phyloP scores from a whole-genome alignment of 2,329 filamentous ascomycete species.

The Ceratocystis alfenasii region DNA sequence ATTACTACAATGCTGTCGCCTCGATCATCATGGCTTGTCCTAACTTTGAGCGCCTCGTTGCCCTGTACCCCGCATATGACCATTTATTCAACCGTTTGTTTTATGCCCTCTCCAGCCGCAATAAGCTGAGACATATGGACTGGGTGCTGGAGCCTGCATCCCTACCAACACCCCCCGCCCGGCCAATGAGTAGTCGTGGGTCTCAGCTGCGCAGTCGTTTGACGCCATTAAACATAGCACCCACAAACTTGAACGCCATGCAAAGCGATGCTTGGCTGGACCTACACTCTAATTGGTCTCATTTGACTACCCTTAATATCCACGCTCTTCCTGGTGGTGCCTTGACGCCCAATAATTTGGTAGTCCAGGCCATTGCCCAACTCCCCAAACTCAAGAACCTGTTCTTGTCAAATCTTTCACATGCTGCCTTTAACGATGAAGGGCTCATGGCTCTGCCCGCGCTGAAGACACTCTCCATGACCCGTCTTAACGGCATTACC shows the following conservation, averaged over 20 bases:
- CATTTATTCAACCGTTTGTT: slow-evolving; percentile 46
- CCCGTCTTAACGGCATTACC: slow-evolving; percentile 45
- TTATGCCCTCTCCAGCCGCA: slow-evolving; percentile 47
- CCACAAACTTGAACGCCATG: slow-evolving; percentile 28
- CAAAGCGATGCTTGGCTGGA: slow-evolving; percentile 38
- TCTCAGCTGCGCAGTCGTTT: slow-evolving; percentile 17
- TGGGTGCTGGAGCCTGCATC: slow-evolving; percentile 42
- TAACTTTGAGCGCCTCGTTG: slow-evolving; percentile 48
- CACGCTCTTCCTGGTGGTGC: slow-evolving; percentile 47
- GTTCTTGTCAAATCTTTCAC: slow-evolving; percentile 46
- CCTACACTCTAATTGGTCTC: slow-evolving; percentile 43
- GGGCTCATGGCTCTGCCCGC: slow-evolving; percentile 44
- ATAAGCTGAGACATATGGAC: slow-evolving; percentile 44
- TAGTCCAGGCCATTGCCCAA: slow-evolving; percentile 38
- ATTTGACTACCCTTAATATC: slow-evolving; percentile 45
- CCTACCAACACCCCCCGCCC: slow-evolving; percentile 22
- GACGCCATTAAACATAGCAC: slow-evolving; percentile 20
- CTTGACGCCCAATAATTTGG: slow-evolving; percentile 40
- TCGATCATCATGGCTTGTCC: slow-evolving; percentile 53
- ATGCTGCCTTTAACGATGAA: slow-evolving; percentile 44
- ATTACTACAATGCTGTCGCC: slow-evolving; percentile 47
- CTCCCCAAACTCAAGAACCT: slow-evolving; percentile 46
- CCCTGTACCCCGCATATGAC: slow-evolving; percentile 42
- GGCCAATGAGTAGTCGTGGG: slow-evolving; percentile 30
- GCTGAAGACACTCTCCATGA: slow-evolving; percentile 44